These are phyloP conservation scores for Aspergillus flavus DNA, from an alignment of 2,329 filamentous ascomycete genomes.

Conservation along the genomic window DNA sequence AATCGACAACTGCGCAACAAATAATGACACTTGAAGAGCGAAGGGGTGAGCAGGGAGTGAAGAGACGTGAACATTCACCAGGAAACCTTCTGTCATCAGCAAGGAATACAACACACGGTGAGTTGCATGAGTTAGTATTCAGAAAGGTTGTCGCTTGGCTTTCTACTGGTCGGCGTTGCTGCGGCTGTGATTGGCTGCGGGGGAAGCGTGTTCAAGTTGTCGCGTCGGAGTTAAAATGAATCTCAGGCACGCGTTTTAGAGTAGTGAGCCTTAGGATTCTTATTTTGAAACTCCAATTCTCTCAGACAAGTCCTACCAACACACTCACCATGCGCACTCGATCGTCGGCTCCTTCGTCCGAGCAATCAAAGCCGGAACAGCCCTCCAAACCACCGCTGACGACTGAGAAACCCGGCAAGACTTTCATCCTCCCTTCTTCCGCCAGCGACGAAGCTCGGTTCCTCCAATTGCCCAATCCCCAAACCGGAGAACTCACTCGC, in stretches of 20 bases:
- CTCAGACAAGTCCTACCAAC: no score
- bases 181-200: constrained; percentile 29
- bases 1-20: not conserved
- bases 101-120: not conserved
- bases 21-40: not conserved
- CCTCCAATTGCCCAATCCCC: constrained; percentile 58
- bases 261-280: no score
- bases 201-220: constrained; percentile 24
- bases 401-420: constrained; percentile 43
- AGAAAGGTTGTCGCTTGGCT: not conserved
- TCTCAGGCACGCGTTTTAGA: not conserved
- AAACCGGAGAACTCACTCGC: constrained; percentile 49
- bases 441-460: constrained; percentile 57
- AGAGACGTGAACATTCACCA: not conserved
- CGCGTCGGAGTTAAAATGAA: constrained; percentile 20
- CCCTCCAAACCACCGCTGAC: constrained; percentile 25
- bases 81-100: not conserved
- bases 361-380: constrained; percentile 22
- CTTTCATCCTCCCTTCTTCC: constrained; percentile 61
- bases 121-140: not conserved
- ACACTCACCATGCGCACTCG: constrained; percentile 25
- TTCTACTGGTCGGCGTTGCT: not conserved
- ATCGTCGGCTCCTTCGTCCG: constrained; percentile 23
- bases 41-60: not conserved
- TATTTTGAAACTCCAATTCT: not conserved